Base-by-base conservation (phyloP, 2,329 filamentous ascomycete species). In the Alternaria angustiovoidea region DNA sequence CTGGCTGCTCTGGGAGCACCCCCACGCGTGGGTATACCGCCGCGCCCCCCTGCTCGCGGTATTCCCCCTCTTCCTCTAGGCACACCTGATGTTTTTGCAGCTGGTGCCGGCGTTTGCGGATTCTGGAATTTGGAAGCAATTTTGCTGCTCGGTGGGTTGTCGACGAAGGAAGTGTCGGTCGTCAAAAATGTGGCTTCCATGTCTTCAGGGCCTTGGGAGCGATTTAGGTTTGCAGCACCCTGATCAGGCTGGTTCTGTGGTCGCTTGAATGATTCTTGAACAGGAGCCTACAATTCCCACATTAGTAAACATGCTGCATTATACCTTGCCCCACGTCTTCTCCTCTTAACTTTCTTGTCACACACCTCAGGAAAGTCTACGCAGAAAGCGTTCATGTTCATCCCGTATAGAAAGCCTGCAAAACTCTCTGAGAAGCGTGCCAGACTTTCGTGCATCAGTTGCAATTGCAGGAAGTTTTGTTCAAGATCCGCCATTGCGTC, bases 341-440 rank as follows among this genome's bases (percentile, higher is more conserved):
- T n/a, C 14, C 11, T 32, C 7, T 18, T 32, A 8, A 7, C 4
- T n/a, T 14, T 36, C 14, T 12, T 34, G 22, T 36, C 32, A 57
- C 76, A 52, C 81, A 93, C 93, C 87, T 99, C 95, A 0, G 93
- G 92, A 67, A 97, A 99, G 78, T 99, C 95, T 32, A 98, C 94
- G 78, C 94, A 98, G 77, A 98, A 99, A 1, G 95, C 95, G 79
- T 97, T 98, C 94, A 99, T 97, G 75, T 98, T 98, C 76, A 99
- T 79, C 2, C 95, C 95, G 72, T 98, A 99, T 46, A 99, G 81
- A 73, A 99, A 98, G 69, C 91, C 93, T 1, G 93, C 93, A 79
- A 99, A 99, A 74, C 91, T 96, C 84, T 99, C 95, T 79, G 90
- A 94, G 80, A 99, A 99, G 26, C 95, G 88, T 24, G 92, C 88